These are phyloP conservation scores for Fusarium continuum DNA, from an alignment of 2,329 filamentous ascomycete genomes.

Conservation along the genomic window DNA sequence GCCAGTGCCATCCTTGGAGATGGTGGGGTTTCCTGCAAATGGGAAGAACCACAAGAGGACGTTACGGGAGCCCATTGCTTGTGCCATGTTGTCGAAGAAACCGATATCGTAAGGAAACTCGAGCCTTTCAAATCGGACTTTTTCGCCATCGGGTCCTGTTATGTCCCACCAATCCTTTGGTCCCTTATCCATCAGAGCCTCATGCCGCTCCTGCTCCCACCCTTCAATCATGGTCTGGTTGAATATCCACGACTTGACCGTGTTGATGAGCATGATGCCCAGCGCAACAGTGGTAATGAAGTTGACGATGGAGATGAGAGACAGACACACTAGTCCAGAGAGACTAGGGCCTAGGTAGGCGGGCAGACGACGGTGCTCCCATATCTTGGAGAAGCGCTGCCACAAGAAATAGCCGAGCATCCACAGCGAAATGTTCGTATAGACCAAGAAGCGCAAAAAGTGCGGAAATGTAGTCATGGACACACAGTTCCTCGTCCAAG, in stretches of 20 bases:
- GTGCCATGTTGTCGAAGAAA: constrained; percentile 75
- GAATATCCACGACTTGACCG: constrained; percentile 67
- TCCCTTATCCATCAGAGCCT: constrained; percentile 61
- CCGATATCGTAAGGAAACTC: constrained; percentile 87
- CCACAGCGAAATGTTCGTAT: constrained; percentile 72
- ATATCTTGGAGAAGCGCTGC: constrained; percentile 67
- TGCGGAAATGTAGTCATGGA: constrained; percentile 84
- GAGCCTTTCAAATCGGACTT: constrained; percentile 66
- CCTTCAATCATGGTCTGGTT: constrained; percentile 85
- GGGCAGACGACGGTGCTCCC: constrained; percentile 72
- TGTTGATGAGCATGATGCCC: constrained; percentile 70
- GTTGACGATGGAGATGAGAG: constrained; percentile 66
- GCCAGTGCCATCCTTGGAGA: constrained; percentile 52
- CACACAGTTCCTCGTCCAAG: constrained; percentile 86
- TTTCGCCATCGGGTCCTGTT: constrained; percentile 47
- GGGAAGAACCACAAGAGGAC: constrained; percentile 75
- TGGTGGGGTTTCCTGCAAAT: constrained; percentile 61
- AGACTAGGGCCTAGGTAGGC: constrained; percentile 77
- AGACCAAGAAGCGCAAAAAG: constrained; percentile 81
- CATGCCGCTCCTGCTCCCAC: constrained; percentile 76
- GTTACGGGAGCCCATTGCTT: constrained; percentile 78
- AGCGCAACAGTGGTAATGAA: constrained; percentile 69
- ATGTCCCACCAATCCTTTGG: constrained; percentile 57
- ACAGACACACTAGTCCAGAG: constrained; percentile 67
- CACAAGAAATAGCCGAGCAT: constrained; percentile 68